phyloP scores from a whole-genome alignment of 2,329 filamentous ascomycete genomes.

The Talaromyces sp. region DNA sequence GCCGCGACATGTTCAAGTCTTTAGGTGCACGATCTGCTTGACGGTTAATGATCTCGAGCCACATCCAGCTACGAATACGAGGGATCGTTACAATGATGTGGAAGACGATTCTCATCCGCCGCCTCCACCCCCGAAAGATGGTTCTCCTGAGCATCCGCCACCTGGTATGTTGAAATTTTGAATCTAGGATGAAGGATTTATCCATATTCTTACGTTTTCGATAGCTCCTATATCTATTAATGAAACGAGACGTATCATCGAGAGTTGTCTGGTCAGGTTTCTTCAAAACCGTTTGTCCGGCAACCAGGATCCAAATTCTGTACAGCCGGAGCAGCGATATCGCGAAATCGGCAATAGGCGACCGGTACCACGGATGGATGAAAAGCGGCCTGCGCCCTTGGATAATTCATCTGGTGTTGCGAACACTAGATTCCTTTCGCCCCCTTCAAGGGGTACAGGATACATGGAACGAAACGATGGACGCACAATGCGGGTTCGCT shows the following conservation, averaged over 20 bases:
- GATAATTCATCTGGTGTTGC: neutral
- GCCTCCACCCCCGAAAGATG: constrained; percentile 17
- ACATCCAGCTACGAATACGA: constrained; percentile 19
- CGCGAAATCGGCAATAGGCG: neutral
- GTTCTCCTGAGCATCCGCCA: constrained; percentile 16
- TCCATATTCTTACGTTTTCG: constrained; percentile 17
- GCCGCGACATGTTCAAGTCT: constrained; percentile 66
- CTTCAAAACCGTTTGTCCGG: constrained; percentile 38
- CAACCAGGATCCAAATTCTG: constrained; percentile 8
- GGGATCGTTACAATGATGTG: constrained; percentile 14
- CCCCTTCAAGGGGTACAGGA: constrained; percentile 5
- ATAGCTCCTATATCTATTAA: constrained; percentile 54
- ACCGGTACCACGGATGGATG: neutral
- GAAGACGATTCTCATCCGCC: constrained; percentile 18
- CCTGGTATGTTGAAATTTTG: constrained; percentile 24
- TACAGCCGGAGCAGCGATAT: neutral
- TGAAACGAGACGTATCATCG: constrained; percentile 55
- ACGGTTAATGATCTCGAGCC: constrained; percentile 75
- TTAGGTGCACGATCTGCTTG: constrained; percentile 76
- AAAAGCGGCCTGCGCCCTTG: neutral
- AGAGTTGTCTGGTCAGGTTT: constrained; percentile 50
- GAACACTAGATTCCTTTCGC: constrained; percentile 4
- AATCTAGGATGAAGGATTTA: neutral
- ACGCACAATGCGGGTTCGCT: constrained; percentile 21
- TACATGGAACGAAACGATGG: constrained; percentile 19